Evolutionary conservation across 1,284 basidiomycete species (phyloP), one percentile per base, ranked within the genome.

Genomic region (Malassezia cuniculi): DNA sequence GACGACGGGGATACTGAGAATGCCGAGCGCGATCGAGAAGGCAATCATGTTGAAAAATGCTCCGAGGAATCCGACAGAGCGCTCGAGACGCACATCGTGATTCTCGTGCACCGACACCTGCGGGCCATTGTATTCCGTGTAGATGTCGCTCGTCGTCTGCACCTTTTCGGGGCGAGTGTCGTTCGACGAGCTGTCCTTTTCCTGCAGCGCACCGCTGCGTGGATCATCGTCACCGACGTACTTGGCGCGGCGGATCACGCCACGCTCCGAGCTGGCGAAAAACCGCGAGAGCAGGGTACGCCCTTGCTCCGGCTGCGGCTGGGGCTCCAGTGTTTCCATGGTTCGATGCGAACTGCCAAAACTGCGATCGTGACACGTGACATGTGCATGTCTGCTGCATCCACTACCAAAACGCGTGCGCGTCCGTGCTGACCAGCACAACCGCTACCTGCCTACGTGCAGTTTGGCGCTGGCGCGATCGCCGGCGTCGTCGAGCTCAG

Each of bases 381-480:
- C 24, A 27, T 31, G 36, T 12, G 31, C 20, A 29, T 22, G 36
- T 31, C 29, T 38, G 31, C 31, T 27, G 24, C 12, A 11, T 14
- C 27, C 27, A 7, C 30, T 14, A 30, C 28, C 8, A 14, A 7
- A 8, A 8, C 17, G 24, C 22, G 9, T 19, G 25, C 34, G 18
- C 36, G 36, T 39, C 16, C 11, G 36, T 39, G 11, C 7, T 18
- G n/a, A 7, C 6, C 5, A 11, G n/a, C n/a, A 22, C 17, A 16
- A 50, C 47, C 54, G 10, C 74, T 89, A 28, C 85, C 85, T 1
- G 86, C 86, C 69, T 70, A 75, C 35, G 83, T 85, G 49, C 89
- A 83, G 58, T 89, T 90, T 64, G 75, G 80, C 7, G 84, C 86
- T 1, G 86, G 86, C 41, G 85, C 86, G 6, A 84, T 87, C 53